Evolutionary conservation across 768 basidiomycete genomes (phyloP), one percentile per base, ranked within the genome.

Genomic region (Tulasnella calospora): DNA sequence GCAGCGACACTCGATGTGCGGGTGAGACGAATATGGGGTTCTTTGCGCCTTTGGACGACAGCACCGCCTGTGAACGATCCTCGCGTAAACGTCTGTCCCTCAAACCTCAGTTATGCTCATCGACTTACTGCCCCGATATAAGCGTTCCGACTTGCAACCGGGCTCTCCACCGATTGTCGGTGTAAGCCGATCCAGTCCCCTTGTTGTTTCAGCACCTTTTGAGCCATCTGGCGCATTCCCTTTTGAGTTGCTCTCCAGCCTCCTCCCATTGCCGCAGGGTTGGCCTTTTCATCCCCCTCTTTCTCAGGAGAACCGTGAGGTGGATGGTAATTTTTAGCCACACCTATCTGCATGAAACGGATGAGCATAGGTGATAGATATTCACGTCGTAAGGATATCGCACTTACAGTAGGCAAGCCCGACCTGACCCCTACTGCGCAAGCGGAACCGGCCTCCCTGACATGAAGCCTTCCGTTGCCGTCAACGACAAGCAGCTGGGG

Each of bases 401-500:
- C n/a, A 1, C 83, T 81, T 19, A 83, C 77, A 0, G 83, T 83
- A 0, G 83, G 83, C 12, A 83, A 27, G 0, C 79, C 81, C 2
- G 81, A 78, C 46, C 80, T 69, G 4, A 83, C 77, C 12, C 83
- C 83, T 0, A 83, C 79, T 7, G 79, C 81, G 6, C 80, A 80
- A 3, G 83, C 83, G 9, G 81, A 79, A 4, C 83, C 83, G 15
- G 83, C 81, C 76, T 83, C 76, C 1, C 83, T 78, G 3, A 79
- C 78, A 61, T 84, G 83, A 47, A 81, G 77, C 15, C 83, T 38
- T 1, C 83, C 83, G 73, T 84, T 84, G 3, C 83, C 83, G 35
- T 84, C 83, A 0, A 83, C 81, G 21, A 84, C 71, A 19, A 83
- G 76, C 12, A 84, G 46, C 51, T 84, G 83, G 19, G 83, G 83